Evolutionary conservation across 305 asterid species (phyloP).

Genomic region (Fraxinus nigra): DNA sequence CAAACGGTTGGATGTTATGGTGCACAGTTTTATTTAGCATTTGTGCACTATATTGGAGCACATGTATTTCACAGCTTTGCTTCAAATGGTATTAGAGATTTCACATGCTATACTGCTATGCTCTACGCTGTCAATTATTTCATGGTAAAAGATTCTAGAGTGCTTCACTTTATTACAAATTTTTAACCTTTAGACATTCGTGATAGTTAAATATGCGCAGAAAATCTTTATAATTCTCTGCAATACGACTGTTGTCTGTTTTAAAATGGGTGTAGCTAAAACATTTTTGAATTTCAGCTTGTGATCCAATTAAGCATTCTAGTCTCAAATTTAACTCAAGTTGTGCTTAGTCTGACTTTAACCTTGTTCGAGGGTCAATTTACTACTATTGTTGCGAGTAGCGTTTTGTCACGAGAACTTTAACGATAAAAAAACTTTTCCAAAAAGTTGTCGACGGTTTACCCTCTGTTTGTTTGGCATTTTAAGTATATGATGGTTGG

Average conservation of each 20-base stretch:
- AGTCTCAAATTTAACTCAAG: background rate
- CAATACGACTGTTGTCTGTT: background rate
- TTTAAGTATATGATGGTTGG: no score
- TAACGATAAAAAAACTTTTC: no score
- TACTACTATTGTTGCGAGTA: no score
- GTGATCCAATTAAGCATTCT: background rate
- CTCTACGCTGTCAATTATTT: no score
- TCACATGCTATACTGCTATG: no score
- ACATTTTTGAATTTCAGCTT: background rate
- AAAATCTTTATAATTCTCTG: background rate
- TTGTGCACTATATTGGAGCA: background rate
- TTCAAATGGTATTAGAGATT: no score
- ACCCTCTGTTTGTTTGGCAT: no score
- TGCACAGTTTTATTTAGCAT: background rate
- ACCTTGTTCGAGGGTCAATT: background rate
- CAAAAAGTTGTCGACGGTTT: no score
- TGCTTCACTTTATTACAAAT: background rate
- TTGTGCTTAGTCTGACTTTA: background rate
- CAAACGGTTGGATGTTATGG: background rate
- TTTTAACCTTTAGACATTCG: background rate
- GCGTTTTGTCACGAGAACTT: no score
- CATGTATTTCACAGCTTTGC: background rate
- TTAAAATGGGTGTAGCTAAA: background rate
- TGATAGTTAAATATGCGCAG: background rate
- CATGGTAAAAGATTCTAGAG: no score